Conservation (phyloP, 345 rosid species). For the Salix exigua region DNA sequence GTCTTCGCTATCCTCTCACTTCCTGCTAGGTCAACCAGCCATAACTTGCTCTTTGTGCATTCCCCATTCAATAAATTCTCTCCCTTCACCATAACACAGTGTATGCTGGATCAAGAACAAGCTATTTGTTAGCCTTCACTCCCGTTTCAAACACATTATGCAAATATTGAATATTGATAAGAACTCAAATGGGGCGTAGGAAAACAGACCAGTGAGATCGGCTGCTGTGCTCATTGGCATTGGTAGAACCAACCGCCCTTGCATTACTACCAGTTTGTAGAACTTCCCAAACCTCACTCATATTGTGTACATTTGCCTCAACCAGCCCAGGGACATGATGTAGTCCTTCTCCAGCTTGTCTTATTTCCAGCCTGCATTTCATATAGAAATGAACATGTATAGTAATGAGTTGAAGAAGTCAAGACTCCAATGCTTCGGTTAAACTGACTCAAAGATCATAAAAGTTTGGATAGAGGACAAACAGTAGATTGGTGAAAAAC, state of each 20-base stretch:
- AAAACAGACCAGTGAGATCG: conserved; percentile 83
- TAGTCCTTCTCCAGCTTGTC: conserved; percentile 72
- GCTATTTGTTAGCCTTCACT: conserved; percentile 8
- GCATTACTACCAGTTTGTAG: conserved; percentile 80
- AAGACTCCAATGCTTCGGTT: neutral
- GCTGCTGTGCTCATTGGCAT: conserved; percentile 93
- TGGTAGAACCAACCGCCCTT: conserved; percentile 86
- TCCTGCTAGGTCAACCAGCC: conserved; percentile 99
- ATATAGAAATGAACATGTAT: neutral
- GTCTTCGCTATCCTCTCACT: conserved; percentile 94
- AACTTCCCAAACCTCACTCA: conserved; percentile 91
- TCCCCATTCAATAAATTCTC: conserved; percentile 83
- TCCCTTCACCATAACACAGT: conserved; percentile 86
- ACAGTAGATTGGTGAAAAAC: neutral
- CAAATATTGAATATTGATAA: neutral
- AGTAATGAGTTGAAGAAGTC: neutral
- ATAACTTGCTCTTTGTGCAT: conserved; percentile 85
- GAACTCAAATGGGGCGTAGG: neutral
- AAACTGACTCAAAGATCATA: neutral
- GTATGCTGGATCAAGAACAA: conserved; percentile 48
- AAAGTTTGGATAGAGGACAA: neutral
- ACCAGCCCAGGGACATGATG: conserved; percentile 89
- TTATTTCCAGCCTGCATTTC: conserved; percentile 74
- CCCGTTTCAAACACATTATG: neutral
- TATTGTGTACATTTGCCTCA: conserved; percentile 74